These are phyloP conservation scores for Lentinula sp. DNA, from an alignment of 768 basidiomycete genomes.

Conservation along the genomic window DNA sequence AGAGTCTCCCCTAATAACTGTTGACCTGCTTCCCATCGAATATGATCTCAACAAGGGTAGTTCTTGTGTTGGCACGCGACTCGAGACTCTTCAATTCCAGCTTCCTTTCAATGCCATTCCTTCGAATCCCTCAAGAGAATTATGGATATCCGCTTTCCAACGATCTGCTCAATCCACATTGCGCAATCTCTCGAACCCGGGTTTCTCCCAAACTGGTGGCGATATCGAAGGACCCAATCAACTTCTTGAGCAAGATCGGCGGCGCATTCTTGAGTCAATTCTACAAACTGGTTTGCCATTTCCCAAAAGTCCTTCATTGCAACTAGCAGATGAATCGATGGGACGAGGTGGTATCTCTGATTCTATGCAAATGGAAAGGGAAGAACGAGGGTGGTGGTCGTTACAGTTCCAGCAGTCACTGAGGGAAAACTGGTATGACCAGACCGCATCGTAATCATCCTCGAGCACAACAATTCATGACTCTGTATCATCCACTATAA, in stretches of 20 bases:
- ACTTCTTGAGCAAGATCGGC: conserved; percentile 23
- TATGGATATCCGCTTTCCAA: conserved; percentile 50
- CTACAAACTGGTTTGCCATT: conserved; percentile 45
- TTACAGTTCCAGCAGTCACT: conserved; percentile 59
- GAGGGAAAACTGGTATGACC: conserved; percentile 26
- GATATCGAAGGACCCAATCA: conserved; percentile 13
- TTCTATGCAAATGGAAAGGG: conserved; percentile 34
- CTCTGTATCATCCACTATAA: too few species aligned
- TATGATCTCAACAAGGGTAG: conserved; percentile 30
- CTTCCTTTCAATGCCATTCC: conserved; percentile 8
- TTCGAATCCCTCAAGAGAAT: neutral
- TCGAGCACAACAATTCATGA: neutral
- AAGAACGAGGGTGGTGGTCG: conserved; percentile 74
- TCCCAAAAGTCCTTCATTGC: conserved; percentile 70
- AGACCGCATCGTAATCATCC: neutral
- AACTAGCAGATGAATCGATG: conserved; percentile 28
- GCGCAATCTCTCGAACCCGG: conserved; percentile 26
- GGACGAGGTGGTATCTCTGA: conserved; percentile 17
- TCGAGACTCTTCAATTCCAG: conserved; percentile 29
- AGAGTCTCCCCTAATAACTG: conserved; percentile 28
- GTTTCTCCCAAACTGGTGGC: conserved; percentile 9
- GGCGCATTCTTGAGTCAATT: conserved; percentile 28
- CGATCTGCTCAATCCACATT: conserved; percentile 45
- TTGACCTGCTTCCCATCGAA: conserved; percentile 48
- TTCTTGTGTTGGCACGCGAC: conserved; percentile 22